A percentile compares a stretch with the other conserved stretches of the same genome.
These are phyloP conservation scores for Eucalyptus decipiens DNA, from an alignment of 345 rosid genomes.

Conservation along the genomic window DNA sequence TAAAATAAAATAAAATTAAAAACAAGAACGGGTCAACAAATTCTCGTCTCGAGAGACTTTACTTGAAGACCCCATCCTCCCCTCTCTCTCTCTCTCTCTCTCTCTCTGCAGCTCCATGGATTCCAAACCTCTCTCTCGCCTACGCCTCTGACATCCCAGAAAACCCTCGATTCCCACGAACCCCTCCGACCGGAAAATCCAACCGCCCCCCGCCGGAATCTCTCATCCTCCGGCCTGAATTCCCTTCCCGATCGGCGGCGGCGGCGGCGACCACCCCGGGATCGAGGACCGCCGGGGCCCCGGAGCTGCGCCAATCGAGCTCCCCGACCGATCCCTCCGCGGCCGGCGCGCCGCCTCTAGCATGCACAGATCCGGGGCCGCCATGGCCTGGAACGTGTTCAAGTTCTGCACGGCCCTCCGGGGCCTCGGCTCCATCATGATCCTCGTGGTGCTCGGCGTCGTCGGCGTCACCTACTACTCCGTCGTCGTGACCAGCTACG, in stretches of 20 bases:
- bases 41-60: neutral
- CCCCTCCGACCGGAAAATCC: neutral
- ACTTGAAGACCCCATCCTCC: neutral
- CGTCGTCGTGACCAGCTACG: constrained; percentile 80
- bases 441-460: constrained; percentile 82
- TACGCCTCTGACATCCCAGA: neutral
- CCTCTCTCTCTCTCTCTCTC: neutral
- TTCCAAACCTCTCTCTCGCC: neutral
- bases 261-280: neutral
- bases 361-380: constrained; percentile 94
- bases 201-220: neutral
- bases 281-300: neutral
- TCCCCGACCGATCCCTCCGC: neutral
- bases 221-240: neutral
- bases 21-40: neutral
- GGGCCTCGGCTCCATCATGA: constrained; percentile 98
- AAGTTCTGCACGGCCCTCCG: constrained; percentile 88
- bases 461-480: constrained; percentile 93
- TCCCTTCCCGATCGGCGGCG: neutral
- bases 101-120: neutral
- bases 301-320: neutral
- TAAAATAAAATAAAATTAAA: neutral
- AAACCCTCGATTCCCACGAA: neutral
- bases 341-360: neutral
- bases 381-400: constrained; percentile 99